These are phyloP conservation scores for Rhizophora apiculata DNA, from an alignment of 345 rosid genomes.

Conservation along the genomic window DNA sequence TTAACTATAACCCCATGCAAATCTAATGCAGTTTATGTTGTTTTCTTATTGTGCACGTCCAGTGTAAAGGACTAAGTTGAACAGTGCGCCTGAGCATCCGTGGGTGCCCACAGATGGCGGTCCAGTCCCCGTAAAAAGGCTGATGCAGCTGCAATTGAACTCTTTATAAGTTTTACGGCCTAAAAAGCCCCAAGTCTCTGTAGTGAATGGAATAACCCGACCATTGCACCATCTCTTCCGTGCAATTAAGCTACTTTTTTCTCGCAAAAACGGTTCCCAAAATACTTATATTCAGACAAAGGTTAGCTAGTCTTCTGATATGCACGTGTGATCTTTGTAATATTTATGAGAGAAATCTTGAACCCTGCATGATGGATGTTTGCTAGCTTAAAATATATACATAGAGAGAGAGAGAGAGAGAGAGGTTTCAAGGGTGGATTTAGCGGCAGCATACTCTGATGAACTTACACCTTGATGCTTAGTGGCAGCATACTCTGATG, in stretches of 20 bases:
- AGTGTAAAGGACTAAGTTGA: constrained; percentile 11
- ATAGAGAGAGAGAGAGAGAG: not conserved
- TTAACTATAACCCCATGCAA: not conserved
- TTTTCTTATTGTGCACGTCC: constrained; percentile 11
- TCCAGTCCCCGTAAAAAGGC: not conserved
- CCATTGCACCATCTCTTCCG: not conserved
- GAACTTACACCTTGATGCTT: no score
- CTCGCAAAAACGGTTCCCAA: no score
- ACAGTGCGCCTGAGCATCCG: constrained; percentile 18
- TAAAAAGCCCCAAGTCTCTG: not conserved
- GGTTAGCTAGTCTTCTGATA: not conserved
- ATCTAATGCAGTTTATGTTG: no score
- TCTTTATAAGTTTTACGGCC: not conserved
- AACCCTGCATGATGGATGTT: not conserved
- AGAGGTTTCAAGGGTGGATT: not conserved
- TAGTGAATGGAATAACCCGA: not conserved
- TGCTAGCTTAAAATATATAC: not conserved
- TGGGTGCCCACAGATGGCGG: constrained; percentile 21
- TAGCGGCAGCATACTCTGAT: no score
- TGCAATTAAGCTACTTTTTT: no score
- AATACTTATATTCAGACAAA: not conserved
- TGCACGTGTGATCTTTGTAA: no score
- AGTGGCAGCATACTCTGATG: no score
- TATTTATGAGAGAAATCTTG: no score
- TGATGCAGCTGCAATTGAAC: constrained; percentile 3